phyloP scores from a whole-genome alignment of 148 eudicot species.

The Pharnaceum exiguum region DNA sequence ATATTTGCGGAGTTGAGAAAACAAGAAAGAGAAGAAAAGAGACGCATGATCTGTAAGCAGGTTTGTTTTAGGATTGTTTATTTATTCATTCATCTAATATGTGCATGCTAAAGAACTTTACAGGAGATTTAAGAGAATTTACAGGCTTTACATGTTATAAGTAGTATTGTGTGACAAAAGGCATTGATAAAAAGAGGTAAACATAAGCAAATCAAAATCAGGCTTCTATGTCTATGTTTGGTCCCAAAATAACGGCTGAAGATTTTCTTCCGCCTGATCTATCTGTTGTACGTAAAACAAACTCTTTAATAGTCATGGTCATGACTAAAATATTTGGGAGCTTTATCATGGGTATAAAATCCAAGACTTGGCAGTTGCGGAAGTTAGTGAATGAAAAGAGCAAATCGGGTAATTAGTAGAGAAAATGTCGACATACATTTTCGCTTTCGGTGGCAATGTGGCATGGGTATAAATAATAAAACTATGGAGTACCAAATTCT shows the following conservation, averaged over 20 bases:
- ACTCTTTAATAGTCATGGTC: neutral
- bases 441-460: neutral
- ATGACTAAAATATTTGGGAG: neutral
- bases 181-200: no score
- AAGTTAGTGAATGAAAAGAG: neutral
- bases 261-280: neutral
- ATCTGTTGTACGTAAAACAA: neutral
- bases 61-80: neutral
- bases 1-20: neutral
- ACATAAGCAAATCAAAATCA: neutral
- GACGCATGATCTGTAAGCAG: neutral
- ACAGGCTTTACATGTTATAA: neutral
- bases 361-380: neutral
- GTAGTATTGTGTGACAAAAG: neutral
- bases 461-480: no score
- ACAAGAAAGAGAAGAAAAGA: neutral
- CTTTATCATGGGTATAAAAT: neutral
- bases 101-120: neutral
- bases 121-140: neutral
- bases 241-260: neutral
- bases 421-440: neutral
- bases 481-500: neutral
- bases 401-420: neutral
- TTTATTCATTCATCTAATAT: no score
- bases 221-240: neutral